Evolutionary conservation across 2,329 filamentous ascomycete genomes (phyloP).

Genomic region (Alternaria atra): DNA sequence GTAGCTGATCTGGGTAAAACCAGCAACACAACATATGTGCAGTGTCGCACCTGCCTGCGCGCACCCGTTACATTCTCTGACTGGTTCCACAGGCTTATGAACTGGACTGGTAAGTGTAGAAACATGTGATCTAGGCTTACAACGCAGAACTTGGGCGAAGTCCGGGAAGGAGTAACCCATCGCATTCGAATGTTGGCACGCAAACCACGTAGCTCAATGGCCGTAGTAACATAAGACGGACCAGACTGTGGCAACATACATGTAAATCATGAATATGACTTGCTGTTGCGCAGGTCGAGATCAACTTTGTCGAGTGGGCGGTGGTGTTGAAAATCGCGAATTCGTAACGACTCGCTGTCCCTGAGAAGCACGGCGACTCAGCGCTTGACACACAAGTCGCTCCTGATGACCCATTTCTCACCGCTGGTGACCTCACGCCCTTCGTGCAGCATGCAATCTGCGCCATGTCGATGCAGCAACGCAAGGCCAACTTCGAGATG

Average conservation of each 20-base stretch:
- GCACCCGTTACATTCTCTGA: neutral
- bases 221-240: neutral
- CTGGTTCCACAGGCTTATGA: neutral
- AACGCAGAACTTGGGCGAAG: neutral
- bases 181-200: neutral
- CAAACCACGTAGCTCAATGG: neutral
- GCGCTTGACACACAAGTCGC: constrained; percentile 75
- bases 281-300: neutral
- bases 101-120: neutral
- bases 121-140: neutral
- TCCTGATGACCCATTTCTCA: constrained; percentile 91
- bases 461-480: constrained; percentile 86
- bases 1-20: neutral
- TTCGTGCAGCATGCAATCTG: constrained; percentile 89
- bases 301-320: neutral
- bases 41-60: neutral
- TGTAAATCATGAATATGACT: neutral
- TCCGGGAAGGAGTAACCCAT: neutral
- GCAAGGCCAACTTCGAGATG: constrained; percentile 84
- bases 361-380: constrained; percentile 36
- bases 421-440: constrained; percentile 79
- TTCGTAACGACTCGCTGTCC: neutral
- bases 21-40: neutral
- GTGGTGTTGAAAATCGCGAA: neutral
- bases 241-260: neutral